Conservation (phyloP, 2,329 filamentous ascomycete genomes). For the Amphichorda felina region DNA sequence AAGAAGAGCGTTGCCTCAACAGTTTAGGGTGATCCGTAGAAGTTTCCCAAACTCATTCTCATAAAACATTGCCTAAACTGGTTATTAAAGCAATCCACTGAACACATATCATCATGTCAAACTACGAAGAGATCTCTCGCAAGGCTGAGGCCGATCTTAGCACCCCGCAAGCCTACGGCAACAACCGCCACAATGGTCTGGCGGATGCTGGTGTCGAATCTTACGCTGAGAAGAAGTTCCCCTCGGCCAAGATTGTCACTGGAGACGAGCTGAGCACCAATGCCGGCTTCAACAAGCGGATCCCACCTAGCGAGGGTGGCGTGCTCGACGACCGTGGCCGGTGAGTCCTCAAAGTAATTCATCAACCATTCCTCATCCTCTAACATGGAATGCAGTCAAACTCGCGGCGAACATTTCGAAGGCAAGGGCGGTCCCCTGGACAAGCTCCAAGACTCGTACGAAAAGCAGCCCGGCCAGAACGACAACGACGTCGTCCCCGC, state of each 20-base stretch:
- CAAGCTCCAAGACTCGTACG: constrained; percentile 16
- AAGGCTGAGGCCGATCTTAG: constrained; percentile 35
- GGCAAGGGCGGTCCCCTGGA: constrained; percentile 29
- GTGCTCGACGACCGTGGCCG: constrained; percentile 29
- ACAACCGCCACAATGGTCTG: constrained; percentile 20
- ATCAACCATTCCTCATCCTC: too few relatives aligned
- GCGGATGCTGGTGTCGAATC: constrained; percentile 31
- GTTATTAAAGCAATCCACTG: too few relatives aligned
- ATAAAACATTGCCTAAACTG: background rate
- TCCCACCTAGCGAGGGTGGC: constrained; percentile 32
- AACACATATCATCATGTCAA: constrained; percentile 11
- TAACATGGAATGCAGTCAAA: constrained; percentile 22
- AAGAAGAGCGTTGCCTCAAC: too few relatives aligned
- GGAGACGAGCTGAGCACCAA: constrained; percentile 33
- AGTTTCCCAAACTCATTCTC: too few relatives aligned
- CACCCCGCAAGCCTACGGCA: constrained; percentile 33
- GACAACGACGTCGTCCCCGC: constrained; percentile 22
- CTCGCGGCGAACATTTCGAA: constrained; percentile 29
- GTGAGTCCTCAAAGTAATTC: constrained; percentile 23
- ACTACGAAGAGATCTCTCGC: constrained; percentile 29
- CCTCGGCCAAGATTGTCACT: constrained; percentile 18
- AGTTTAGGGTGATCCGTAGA: too few relatives aligned
- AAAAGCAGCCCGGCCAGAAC: constrained; percentile 18
- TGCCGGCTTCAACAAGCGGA: constrained; percentile 30
- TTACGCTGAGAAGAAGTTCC: constrained; percentile 28